Evolutionary conservation across 305 asterid species (phyloP).

Genomic region (Rubia tinctorum): DNA sequence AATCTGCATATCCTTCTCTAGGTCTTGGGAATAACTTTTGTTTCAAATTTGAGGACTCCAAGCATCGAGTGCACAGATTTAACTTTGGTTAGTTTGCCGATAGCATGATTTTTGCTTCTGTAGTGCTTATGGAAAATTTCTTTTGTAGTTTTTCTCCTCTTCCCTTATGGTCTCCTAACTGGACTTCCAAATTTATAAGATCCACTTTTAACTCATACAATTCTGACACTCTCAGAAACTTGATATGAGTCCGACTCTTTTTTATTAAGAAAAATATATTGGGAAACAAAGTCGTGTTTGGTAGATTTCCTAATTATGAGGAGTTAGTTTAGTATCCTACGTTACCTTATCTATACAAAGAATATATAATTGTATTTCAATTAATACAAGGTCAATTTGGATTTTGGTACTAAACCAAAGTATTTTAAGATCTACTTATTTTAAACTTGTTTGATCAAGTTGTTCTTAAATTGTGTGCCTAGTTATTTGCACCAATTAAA

Average conservation of each 20-base stretch:
- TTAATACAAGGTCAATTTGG: background rate
- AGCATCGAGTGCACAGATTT: slow-evolving; percentile 77
- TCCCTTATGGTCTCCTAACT: background rate
- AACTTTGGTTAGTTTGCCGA: slow-evolving; percentile 55
- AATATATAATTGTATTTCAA: background rate
- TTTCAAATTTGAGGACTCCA: slow-evolving; percentile 78
- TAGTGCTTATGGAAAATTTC: slow-evolving; percentile 1
- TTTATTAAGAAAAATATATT: background rate
- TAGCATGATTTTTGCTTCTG: background rate
- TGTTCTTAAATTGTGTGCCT: background rate
- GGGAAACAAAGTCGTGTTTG: background rate
- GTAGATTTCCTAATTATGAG: background rate
- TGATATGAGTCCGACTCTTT: background rate
- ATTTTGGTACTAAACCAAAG: background rate
- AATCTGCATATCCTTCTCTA: slow-evolving; percentile 65
- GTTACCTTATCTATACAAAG: background rate
- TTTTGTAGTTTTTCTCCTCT: background rate
- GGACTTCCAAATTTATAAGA: background rate
- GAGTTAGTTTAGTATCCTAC: background rate
- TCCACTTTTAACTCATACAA: background rate
- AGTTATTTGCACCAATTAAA: background rate
- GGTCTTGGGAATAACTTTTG: slow-evolving; percentile 77
- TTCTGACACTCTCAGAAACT: too few relatives aligned
- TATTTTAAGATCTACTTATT: background rate
- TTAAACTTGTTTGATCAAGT: background rate